phyloP scores from a whole-genome alignment of 208 protist genomes.

The Leishmania lainsoni region DNA sequence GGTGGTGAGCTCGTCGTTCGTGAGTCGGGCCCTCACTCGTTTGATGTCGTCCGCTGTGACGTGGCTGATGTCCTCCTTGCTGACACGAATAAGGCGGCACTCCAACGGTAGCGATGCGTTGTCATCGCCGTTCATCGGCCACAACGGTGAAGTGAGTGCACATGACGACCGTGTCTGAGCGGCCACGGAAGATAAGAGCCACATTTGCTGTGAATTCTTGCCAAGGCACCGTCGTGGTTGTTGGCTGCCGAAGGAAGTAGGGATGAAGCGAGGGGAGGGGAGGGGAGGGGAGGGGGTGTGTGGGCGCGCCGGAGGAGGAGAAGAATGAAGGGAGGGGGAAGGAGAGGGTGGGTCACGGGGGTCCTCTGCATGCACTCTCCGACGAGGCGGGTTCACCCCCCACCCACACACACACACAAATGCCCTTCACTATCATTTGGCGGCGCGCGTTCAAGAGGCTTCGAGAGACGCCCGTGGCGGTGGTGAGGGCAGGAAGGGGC shows the following conservation, averaged over 20 bases:
- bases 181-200: not conserved
- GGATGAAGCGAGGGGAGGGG: not conserved
- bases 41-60: slow-evolving; percentile 64
- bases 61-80: slow-evolving; percentile 39
- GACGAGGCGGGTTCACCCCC: not conserved
- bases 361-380: not conserved
- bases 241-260: not conserved
- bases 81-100: slow-evolving; percentile 59
- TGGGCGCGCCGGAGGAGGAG: not conserved
- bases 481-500: not conserved
- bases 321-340: not conserved
- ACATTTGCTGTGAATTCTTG: not conserved
- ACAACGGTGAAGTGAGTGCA: not conserved
- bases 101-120: slow-evolving; percentile 32
- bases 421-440: not conserved
- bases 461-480: not conserved
- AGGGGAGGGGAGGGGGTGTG: not conserved
- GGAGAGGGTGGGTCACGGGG: not conserved
- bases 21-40: slow-evolving; percentile 37
- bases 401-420: not conserved
- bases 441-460: not conserved
- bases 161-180: not conserved
- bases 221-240: not conserved
- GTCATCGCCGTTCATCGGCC: not conserved
- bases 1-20: slow-evolving; percentile 37